These are phyloP conservation scores for Cladophialophora immunda DNA, from an alignment of 2,329 filamentous ascomycete species.

Conservation along the genomic window DNA sequence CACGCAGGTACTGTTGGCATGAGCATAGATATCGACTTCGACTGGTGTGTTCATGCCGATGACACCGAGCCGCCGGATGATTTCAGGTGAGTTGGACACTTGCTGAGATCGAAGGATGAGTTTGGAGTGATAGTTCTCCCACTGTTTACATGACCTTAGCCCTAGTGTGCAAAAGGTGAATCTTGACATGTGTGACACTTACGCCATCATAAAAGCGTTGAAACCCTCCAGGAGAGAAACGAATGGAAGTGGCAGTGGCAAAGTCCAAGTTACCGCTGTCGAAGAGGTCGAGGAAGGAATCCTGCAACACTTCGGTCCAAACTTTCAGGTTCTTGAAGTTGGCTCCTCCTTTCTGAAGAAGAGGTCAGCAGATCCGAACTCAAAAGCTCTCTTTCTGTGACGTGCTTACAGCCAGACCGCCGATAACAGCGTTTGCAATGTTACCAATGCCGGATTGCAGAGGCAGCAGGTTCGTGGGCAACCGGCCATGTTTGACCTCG, in stretches of 20 bases:
- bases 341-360: constrained; percentile 63
- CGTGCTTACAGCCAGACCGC: constrained; percentile 68
- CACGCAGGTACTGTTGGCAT: constrained; percentile 89
- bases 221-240: constrained; percentile 91
- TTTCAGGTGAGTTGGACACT: constrained; percentile 88
- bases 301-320: constrained; percentile 93
- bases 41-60: constrained; percentile 97
- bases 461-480: constrained; percentile 79
- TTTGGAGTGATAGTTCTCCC: constrained; percentile 81
- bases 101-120: constrained; percentile 86
- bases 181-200: constrained; percentile 12
- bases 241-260: constrained; percentile 87
- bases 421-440: constrained; percentile 90
- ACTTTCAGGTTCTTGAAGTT: constrained; percentile 89
- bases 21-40: constrained; percentile 93
- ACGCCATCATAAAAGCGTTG: constrained; percentile 79
- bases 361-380: background rate
- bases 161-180: constrained; percentile 47
- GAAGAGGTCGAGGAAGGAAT: constrained; percentile 92
- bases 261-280: constrained; percentile 88
- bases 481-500: constrained; percentile 79
- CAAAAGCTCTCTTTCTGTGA: background rate
- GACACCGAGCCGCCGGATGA: constrained; percentile 84
- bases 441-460: constrained; percentile 91
- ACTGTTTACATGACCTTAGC: constrained; percentile 49